Evolutionary conservation across 164 flowering plant genomes (phyloP).

Genomic region (Vitis vinifera): DNA sequence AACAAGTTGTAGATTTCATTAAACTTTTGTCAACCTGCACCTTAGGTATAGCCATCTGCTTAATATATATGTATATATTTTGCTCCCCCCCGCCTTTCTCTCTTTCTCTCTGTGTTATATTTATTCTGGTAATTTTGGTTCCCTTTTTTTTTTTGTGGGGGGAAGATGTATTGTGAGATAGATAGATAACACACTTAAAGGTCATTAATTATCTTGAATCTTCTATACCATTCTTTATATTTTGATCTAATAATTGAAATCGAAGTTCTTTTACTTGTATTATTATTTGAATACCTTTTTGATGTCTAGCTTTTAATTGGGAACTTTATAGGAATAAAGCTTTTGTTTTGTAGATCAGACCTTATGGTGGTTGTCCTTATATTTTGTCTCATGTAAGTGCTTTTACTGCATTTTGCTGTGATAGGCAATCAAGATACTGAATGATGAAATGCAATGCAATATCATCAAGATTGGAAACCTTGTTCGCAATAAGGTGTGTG

Average conservation of each 20-base stretch:
- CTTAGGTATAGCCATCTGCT: slow-evolving; percentile 58
- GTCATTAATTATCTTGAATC: neutral
- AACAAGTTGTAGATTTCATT: slow-evolving; percentile 38
- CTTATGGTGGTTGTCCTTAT: neutral
- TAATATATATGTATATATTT: no score
- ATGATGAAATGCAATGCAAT: slow-evolving; percentile 94
- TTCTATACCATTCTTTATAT: neutral
- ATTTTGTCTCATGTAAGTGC: neutral
- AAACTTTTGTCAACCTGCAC: slow-evolving; percentile 87
- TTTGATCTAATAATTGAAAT: neutral
- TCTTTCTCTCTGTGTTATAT: no score
- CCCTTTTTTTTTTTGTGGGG: neutral
- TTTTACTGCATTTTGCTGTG: slow-evolving; percentile 5
- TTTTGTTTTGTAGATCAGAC: neutral
- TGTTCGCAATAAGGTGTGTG: slow-evolving; percentile 74
- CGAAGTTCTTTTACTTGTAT: neutral
- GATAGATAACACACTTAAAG: neutral
- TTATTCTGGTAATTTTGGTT: no score
- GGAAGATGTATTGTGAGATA: no score
- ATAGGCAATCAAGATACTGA: slow-evolving; percentile 81
- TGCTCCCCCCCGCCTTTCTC: no score
- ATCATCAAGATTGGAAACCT: slow-evolving; percentile 80
- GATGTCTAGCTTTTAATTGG: neutral
- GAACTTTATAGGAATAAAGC: neutral
- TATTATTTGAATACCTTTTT: neutral